A percentile compares a stretch with the other conserved stretches of the same genome.
phyloP scores from a whole-genome alignment of 1,284 basidiomycete species.

The Wolfiporia cocos region DNA sequence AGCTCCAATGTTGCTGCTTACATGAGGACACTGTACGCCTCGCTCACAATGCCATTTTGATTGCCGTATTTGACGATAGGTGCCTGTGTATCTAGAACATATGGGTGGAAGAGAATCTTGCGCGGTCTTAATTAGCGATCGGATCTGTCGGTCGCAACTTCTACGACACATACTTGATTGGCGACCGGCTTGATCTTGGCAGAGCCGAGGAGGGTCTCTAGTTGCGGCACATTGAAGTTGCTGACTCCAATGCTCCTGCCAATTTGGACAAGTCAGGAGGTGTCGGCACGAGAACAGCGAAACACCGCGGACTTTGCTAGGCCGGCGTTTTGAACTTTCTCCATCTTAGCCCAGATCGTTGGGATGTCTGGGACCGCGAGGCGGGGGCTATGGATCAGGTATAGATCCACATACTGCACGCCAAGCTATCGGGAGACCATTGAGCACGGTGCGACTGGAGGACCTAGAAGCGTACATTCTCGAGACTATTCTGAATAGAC shows the following conservation, averaged over 20 bases:
- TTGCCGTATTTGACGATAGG: slow-evolving; percentile 51
- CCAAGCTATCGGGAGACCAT: slow-evolving; percentile 41
- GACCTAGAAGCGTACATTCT: slow-evolving; percentile 15
- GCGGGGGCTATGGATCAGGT: slow-evolving; percentile 57
- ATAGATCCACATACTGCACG: slow-evolving; percentile 65
- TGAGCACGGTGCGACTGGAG: not conserved
- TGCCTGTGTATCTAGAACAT: slow-evolving; percentile 53
- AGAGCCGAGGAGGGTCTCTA: slow-evolving; percentile 50
- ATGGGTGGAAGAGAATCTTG: slow-evolving; percentile 65
- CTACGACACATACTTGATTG: slow-evolving; percentile 59
- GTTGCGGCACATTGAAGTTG: slow-evolving; percentile 60
- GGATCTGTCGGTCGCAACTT: too few species aligned
- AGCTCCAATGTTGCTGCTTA: too few species aligned
- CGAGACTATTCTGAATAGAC: slow-evolving; percentile 25
- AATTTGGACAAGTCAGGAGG: too few species aligned
- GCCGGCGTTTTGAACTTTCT: slow-evolving; percentile 55
- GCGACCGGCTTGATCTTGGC: slow-evolving; percentile 65
- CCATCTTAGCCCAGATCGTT: slow-evolving; percentile 60
- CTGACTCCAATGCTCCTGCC: slow-evolving; percentile 75
- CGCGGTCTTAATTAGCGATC: too few species aligned
- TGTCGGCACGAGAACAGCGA: not conserved
- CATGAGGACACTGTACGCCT: slow-evolving; percentile 68
- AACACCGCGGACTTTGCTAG: slow-evolving; percentile 42
- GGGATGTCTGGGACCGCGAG: slow-evolving; percentile 41
- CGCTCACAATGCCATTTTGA: slow-evolving; percentile 59